Conservation (phyloP, 257 asterid species). For the Schizonepeta tenuifolia region DNA sequence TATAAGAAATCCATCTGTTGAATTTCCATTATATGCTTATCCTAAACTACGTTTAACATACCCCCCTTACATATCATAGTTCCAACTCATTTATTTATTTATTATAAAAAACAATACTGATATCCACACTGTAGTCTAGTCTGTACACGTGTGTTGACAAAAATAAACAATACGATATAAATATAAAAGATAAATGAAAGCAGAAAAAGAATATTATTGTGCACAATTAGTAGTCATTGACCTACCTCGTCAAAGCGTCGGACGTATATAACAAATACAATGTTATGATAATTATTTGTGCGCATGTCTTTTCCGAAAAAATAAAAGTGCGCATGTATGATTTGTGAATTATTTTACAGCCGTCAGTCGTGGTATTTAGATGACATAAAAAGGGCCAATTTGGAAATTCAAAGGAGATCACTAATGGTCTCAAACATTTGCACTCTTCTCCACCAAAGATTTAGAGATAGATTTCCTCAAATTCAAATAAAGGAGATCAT, state of each 20-base stretch:
- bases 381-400: background rate
- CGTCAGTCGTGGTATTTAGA: background rate
- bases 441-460: background rate
- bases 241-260: background rate
- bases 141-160: slow-evolving; percentile 3
- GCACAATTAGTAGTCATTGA: background rate
- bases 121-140: background rate
- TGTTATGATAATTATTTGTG: background rate
- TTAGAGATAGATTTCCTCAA: background rate
- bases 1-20: background rate
- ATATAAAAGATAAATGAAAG: background rate
- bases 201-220: background rate
- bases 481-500: too few relatives aligned
- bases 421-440: background rate
- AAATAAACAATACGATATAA: background rate
- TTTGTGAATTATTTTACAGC: background rate
- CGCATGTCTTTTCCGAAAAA: too few relatives aligned
- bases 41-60: background rate
- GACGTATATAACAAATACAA: background rate
- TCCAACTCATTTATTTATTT: background rate
- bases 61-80: background rate
- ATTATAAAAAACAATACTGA: background rate
- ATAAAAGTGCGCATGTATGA: background rate
- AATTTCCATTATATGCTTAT: background rate
- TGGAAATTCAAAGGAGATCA: background rate